Conservation (phyloP, 2,329 filamentous ascomycete species). For the Chrysoporthe cubensis region DNA sequence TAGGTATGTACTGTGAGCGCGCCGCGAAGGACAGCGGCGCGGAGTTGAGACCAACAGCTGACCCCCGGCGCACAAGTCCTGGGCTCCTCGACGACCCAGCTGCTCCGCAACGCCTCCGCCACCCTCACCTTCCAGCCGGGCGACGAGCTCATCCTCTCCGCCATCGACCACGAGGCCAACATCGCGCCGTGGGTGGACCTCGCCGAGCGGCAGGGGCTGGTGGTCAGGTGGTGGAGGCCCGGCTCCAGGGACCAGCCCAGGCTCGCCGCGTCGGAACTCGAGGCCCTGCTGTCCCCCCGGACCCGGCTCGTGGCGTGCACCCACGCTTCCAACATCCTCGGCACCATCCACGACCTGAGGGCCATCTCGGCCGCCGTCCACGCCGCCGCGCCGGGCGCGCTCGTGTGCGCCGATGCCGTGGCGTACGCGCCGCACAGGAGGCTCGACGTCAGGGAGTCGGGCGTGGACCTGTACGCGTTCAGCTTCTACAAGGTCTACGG, state of each 20-base stretch:
- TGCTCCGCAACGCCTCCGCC: constrained; percentile 71
- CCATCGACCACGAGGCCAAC: constrained; percentile 78
- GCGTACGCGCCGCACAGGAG: constrained; percentile 74
- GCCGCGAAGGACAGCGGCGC: not conserved
- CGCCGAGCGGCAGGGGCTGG: constrained; percentile 62
- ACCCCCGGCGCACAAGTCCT: constrained; percentile 53
- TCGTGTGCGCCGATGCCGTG: constrained; percentile 76
- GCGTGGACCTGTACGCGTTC: constrained; percentile 78
- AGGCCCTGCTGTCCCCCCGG: constrained; percentile 61
- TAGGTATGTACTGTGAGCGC: constrained; percentile 49
- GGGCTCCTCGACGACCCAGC: constrained; percentile 75
- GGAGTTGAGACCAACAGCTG: not conserved
- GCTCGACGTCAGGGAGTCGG: constrained; percentile 69
- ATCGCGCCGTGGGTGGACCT: constrained; percentile 74
- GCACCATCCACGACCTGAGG: constrained; percentile 68
- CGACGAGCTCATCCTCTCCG: constrained; percentile 72
- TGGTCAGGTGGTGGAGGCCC: constrained; percentile 72
- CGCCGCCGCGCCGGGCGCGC: constrained; percentile 51
- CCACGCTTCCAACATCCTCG: constrained; percentile 74
- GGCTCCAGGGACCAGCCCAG: constrained; percentile 56
- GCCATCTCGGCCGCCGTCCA: constrained; percentile 59
- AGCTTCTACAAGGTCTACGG: constrained; percentile 85
- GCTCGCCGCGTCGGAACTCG: constrained; percentile 61
- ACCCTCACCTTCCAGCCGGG: constrained; percentile 56
- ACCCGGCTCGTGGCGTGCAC: constrained; percentile 75